These are phyloP conservation scores for Acanthamoeba lenticulata DNA, from an alignment of 208 protist species.

Conservation along the genomic window DNA sequence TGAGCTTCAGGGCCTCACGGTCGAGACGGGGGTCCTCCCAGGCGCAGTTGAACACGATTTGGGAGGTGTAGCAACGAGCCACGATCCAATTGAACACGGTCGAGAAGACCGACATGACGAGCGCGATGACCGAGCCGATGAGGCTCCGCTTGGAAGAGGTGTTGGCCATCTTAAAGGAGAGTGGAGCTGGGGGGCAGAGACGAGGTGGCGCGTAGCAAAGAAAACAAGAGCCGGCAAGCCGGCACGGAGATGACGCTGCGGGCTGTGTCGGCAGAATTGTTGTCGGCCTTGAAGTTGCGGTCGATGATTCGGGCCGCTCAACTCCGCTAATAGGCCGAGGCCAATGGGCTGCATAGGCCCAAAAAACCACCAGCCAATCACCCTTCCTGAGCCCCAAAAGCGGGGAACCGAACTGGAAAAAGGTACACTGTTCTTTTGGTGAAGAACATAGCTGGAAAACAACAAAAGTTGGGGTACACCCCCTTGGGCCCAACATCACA, in stretches of 20 bases:
- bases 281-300: not conserved
- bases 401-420: too few species aligned
- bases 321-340: too few species aligned
- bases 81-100: slow-evolving; percentile 39
- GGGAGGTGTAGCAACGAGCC: slow-evolving; percentile 39
- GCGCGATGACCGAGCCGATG: not conserved
- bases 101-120: not conserved
- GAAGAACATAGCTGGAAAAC: too few species aligned
- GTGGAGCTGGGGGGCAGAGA: not conserved
- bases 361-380: too few species aligned
- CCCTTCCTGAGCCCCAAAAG: not conserved
- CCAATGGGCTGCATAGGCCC: too few species aligned
- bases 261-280: not conserved
- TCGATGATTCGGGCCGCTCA: not conserved
- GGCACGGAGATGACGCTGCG: not conserved
- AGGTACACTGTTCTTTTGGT: too few species aligned
- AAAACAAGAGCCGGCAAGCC: not conserved
- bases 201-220: not conserved
- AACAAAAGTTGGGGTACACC: too few species aligned
- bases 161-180: not conserved
- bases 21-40: slow-evolving; percentile 70
- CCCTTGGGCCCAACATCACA: too few species aligned
- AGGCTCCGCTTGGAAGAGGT: not conserved
- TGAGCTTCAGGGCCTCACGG: slow-evolving; percentile 58
- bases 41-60: slow-evolving; percentile 68